phyloP scores from a whole-genome alignment of 495 filamentous ascomycete genomes.

The Tetracladium marchalianum region DNA sequence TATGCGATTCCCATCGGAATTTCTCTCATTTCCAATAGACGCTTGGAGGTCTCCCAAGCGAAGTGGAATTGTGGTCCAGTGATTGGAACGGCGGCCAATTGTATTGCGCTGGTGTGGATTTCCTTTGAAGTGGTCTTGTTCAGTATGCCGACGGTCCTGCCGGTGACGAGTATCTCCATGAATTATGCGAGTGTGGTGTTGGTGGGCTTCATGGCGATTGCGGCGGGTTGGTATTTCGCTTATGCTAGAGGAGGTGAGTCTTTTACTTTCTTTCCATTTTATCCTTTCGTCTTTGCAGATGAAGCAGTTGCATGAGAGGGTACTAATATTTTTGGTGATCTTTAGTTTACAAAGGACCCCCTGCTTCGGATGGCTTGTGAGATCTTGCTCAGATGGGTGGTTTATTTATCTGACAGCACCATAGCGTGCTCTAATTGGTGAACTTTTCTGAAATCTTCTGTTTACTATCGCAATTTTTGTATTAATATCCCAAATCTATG shows the following conservation, averaged over 20 bases:
- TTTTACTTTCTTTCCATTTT: slow-evolving; percentile 6
- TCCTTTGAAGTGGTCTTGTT: slow-evolving; percentile 20
- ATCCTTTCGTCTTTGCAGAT: slow-evolving; percentile 1
- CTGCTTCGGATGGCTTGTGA: slow-evolving; percentile 30
- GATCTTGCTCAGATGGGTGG: too few relatives aligned
- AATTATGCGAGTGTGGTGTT: slow-evolving; percentile 31
- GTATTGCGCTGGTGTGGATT: slow-evolving; percentile 16
- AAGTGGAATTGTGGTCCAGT: slow-evolving; percentile 16
- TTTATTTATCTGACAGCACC: too few relatives aligned
- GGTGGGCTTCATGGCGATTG: slow-evolving; percentile 29
- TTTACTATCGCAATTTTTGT: too few relatives aligned
- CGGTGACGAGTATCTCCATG: slow-evolving; percentile 31
- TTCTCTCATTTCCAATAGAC: slow-evolving; percentile 28
- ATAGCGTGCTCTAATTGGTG: too few relatives aligned
- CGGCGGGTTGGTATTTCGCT: slow-evolving; percentile 32
- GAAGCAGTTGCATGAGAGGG: slow-evolving; percentile 5
- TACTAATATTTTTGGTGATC: not conserved
- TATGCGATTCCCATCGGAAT: slow-evolving; percentile 38
- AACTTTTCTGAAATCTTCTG: too few relatives aligned
- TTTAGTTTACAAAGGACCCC: slow-evolving; percentile 36
- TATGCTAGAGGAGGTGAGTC: slow-evolving; percentile 37
- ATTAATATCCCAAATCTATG: too few relatives aligned
- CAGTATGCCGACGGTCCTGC: slow-evolving; percentile 26
- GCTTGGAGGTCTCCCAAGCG: slow-evolving; percentile 13
- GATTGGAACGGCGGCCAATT: slow-evolving; percentile 19